Base-by-base conservation (phyloP, 1,284 basidiomycete species). In the Puccinia novopanici region DNA sequence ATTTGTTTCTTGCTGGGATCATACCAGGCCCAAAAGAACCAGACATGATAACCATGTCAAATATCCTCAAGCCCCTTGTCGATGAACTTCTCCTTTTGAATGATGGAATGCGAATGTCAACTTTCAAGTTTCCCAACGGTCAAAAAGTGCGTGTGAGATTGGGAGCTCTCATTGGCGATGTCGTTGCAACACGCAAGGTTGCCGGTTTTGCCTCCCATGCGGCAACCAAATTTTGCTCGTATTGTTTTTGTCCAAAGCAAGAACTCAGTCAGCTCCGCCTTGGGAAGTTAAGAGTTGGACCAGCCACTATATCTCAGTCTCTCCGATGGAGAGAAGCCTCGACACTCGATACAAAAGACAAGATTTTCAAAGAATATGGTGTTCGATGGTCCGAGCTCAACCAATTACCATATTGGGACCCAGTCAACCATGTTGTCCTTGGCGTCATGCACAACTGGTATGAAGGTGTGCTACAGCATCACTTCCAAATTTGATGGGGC, bases 181-280 rank as follows among this genome's bases (percentile, higher is more conserved):
- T 76, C 27, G 59, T 76, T 17, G 74, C 74, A 22, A 76, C 74
- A 24, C 74, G 65, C 34, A 76, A 76, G 42, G 42, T 76, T n/a
- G 74, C 55, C 24, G 74, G 74, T 2, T 65, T 50, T 27, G 12
- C 59, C 2, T 65, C 74, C 2, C 74, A 76, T 52, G 65, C 40
- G n/a, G 74, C 37, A 27, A 63, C 17, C 27, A 10, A 48, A 0
- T 45, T 48, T 61, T 76, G 34, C 45, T 65, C 55, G 1, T 76
- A n/a, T 13, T 76, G 55, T 22, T 55, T 37, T 30, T 30, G 13
- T 37, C 5, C 3, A 13, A 42, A 59, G 1, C 13, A 24, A 8
- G 42, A 74, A 2, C 57, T 74, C 4, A 3, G 12, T 5, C 17
- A 10, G 27, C 27, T 72, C 30, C 17, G 37, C 15, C 54, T 15